Evolutionary conservation across 177 flowering plant species (phyloP).

Genomic region (Telopea speciosissima): DNA sequence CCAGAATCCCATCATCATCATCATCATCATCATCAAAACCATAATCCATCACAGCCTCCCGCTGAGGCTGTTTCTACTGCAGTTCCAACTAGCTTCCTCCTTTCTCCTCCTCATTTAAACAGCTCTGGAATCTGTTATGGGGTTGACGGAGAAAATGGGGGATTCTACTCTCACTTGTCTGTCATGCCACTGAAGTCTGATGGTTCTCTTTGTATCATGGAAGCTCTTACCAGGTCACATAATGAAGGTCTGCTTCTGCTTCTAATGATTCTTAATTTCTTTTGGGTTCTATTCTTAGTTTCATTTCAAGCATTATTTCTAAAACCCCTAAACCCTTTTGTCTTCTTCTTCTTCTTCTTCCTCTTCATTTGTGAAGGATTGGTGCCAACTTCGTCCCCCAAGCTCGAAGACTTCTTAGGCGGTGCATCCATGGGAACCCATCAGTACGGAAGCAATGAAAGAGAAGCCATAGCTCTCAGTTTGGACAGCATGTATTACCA

Average conservation of each 20-base stretch:
- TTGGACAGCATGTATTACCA: conserved; percentile 56
- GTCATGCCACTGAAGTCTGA: conserved; percentile 94
- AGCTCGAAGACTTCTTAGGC: conserved; percentile 72
- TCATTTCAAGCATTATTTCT: neutral
- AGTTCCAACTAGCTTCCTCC: conserved; percentile 39
- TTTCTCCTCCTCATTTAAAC: conserved; percentile 35
- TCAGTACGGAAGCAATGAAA: conserved; percentile 44
- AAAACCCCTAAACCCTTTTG: conserved; percentile 2
- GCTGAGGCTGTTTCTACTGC: conserved; percentile 22
- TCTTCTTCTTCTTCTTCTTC: conserved; percentile 3
- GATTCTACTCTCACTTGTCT: conserved; percentile 48
- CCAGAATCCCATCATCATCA: conserved; percentile 34
- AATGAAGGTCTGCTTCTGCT: conserved; percentile 39
- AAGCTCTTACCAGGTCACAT: conserved; percentile 65
- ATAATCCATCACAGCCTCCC: conserved; percentile 27
- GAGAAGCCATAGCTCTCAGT: conserved; percentile 67
- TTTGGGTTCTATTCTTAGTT: neutral
- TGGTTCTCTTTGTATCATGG: conserved; percentile 91
- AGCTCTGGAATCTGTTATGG: conserved; percentile 43
- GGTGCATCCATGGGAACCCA: conserved; percentile 62
- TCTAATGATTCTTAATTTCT: neutral
- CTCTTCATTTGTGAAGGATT: conserved; percentile 26
- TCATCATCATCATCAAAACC: conserved; percentile 34
- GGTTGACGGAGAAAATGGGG: conserved; percentile 35
- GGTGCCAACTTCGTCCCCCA: conserved; percentile 51